phyloP scores from a whole-genome alignment of 257 asterid genomes.

The Echites panduratus region DNA sequence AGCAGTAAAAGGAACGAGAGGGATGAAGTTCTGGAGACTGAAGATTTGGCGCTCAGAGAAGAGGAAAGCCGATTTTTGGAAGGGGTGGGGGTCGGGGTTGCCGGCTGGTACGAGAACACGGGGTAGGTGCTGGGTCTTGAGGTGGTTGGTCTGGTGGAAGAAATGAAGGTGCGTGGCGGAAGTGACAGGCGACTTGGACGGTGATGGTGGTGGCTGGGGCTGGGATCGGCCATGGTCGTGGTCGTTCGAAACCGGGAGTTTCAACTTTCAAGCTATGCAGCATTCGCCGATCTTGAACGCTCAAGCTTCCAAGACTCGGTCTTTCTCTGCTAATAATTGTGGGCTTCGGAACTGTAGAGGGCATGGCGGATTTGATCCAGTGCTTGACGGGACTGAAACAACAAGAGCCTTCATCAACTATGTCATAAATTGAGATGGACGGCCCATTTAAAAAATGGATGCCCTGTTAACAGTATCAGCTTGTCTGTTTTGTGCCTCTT shows the following conservation, averaged over 20 bases:
- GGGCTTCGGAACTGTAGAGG: neutral
- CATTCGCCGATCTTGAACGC: neutral
- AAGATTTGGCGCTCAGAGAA: slow-evolving; percentile 26
- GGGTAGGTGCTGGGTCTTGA: slow-evolving; percentile 33
- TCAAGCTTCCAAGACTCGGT: neutral
- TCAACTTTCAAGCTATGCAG: neutral
- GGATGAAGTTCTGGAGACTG: slow-evolving; percentile 25
- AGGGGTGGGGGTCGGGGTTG: slow-evolving; percentile 82
- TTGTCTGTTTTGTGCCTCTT: too few species aligned
- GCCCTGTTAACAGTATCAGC: too few species aligned
- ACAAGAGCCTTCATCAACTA: neutral
- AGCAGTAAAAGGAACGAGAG: slow-evolving; percentile 50
- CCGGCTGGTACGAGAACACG: slow-evolving; percentile 41
- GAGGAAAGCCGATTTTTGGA: slow-evolving; percentile 59
- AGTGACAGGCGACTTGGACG: slow-evolving; percentile 69
- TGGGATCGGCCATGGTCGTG: slow-evolving; percentile 8
- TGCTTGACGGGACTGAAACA: too few species aligned
- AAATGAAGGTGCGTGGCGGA: slow-evolving; percentile 43
- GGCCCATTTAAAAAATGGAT: neutral
- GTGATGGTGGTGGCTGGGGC: slow-evolving; percentile 28
- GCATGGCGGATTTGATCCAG: too few species aligned
- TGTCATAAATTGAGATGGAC: neutral
- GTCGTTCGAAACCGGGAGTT: too few species aligned
- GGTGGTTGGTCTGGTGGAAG: slow-evolving; percentile 27
- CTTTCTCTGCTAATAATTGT: neutral